These are phyloP conservation scores for Pseudopithomyces chartarum DNA, from an alignment of 2,329 filamentous ascomycete genomes.

Conservation along the genomic window DNA sequence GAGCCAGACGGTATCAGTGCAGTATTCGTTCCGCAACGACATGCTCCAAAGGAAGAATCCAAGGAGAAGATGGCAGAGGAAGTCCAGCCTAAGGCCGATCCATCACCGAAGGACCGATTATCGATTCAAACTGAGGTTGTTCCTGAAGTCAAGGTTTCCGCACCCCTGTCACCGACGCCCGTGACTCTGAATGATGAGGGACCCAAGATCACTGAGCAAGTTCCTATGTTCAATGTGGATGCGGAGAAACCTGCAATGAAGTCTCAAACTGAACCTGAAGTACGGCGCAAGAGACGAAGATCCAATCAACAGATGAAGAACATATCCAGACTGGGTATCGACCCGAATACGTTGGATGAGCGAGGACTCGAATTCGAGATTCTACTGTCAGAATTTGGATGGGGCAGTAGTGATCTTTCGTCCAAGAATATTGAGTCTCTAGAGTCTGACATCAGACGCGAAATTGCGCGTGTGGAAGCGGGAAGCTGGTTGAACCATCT, in stretches of 20 bases:
- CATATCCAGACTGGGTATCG: slow-evolving; percentile 76
- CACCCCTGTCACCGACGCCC: slow-evolving; percentile 30
- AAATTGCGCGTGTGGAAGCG: slow-evolving; percentile 88
- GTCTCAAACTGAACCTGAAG: slow-evolving; percentile 46
- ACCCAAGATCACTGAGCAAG: slow-evolving; percentile 40
- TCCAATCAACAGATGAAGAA: slow-evolving; percentile 80
- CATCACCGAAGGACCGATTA: slow-evolving; percentile 33
- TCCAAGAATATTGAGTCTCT: slow-evolving; percentile 78
- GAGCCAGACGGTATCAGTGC: slow-evolving; percentile 88
- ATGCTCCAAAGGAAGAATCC: slow-evolving; percentile 32
- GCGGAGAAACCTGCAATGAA: slow-evolving; percentile 27
- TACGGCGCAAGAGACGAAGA: slow-evolving; percentile 64
- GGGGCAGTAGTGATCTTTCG: slow-evolving; percentile 79
- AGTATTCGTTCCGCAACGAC: slow-evolving; percentile 74
- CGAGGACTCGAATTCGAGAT: slow-evolving; percentile 80
- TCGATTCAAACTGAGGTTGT: slow-evolving; percentile 38
- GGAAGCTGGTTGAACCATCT: slow-evolving; percentile 86
- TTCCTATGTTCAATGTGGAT: slow-evolving; percentile 31
- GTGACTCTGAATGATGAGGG: slow-evolving; percentile 24
- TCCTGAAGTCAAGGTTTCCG: slow-evolving; percentile 42
- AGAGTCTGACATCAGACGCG: slow-evolving; percentile 81
- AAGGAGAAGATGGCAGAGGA: slow-evolving; percentile 34
- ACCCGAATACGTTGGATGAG: slow-evolving; percentile 75
- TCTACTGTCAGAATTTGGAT: slow-evolving; percentile 85
- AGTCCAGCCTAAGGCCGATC: slow-evolving; percentile 27